Percentiles rank a stretch among this genome's conserved stretches.
Evolutionary conservation across 208 protist species (phyloP).

Genomic region (Trypanosoma caninum): DNA sequence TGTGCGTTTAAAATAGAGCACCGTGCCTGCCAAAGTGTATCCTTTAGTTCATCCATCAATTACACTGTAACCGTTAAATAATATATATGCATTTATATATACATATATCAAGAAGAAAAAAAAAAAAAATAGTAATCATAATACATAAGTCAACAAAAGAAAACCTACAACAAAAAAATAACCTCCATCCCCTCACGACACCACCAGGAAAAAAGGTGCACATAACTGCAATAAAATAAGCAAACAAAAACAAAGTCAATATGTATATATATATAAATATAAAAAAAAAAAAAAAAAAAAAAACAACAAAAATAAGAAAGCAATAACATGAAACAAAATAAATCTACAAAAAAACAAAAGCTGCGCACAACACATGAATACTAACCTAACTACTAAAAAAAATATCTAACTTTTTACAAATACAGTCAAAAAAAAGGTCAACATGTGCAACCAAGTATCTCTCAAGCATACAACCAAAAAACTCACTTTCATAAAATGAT

Average conservation of each 20-base stretch:
- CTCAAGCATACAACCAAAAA: neutral
- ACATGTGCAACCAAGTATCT: neutral
- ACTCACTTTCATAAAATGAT: neutral
- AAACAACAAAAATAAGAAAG: constrained; percentile 1
- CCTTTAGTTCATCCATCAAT: constrained; percentile 46
- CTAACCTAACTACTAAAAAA: neutral
- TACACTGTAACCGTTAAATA: neutral
- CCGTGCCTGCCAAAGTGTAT: constrained; percentile 36
- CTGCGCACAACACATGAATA: neutral
- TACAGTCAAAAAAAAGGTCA: neutral
- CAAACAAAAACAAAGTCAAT: neutral
- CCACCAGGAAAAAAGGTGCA: no score
- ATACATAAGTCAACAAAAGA: neutral
- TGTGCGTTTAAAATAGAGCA: constrained; percentile 35
- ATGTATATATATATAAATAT: constrained; percentile 8
- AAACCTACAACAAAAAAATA: neutral
- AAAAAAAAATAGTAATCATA: constrained; percentile 5
- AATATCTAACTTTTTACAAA: neutral
- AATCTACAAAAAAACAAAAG: neutral
- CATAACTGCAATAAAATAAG: neutral
- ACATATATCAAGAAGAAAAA: constrained; percentile 1
- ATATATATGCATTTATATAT: neutral
- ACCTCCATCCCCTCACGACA: no score
- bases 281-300: neutral
- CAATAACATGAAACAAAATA: neutral